Evolutionary conservation across 371 early-diverging fungal species (phyloP), one percentile per base, ranked within the genome.

Genomic region (Mucor mucedo): DNA sequence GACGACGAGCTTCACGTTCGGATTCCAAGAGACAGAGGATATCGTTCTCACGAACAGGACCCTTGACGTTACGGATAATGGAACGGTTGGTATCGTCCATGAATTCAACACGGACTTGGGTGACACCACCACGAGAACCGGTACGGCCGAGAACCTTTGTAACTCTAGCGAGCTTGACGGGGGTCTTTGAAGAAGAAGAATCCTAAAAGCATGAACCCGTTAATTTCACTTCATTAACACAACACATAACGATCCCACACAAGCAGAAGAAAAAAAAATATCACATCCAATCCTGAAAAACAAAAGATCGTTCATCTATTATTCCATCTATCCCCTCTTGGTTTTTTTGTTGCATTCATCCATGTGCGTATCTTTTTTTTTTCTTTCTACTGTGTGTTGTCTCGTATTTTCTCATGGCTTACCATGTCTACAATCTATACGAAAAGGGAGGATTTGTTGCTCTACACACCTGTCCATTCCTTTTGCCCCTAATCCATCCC

Each of bases 41-140:
- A 80, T 98, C 96, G 89, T 91, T 89, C 60, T 96, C 97, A 73
- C 96, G 94, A 73, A 98, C 98, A 72, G 98, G 98, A 62, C 98
- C 98, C 88, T 95, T 95, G 77, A 98, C 98, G 87, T 98, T 98
- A 80, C 98, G 95, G 85, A 98, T 95, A 86, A 98, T 96, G 79
- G 94, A 91, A 69, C 98, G 96, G 86, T 82, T 80, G 74, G 89
- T 81, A 75, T 97, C 97, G 83, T 97, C 97, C 86, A 97, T 89
- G 87, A 97, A 93, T 86, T 97, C 98, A 77, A 97, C 98, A 72
- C 97, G 94, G 80, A 98, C 98, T 87, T 98, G 98, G 75, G 98
- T 97, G 77, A 98, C 98, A 87, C 97, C 94, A 89, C 95, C 95
- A 79, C 98, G 96, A 78, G 98, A 98, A 79, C 98, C 98, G 70